Conservation (phyloP, 352 stramenopile genomes). For the Globisporangium irregulare region DNA sequence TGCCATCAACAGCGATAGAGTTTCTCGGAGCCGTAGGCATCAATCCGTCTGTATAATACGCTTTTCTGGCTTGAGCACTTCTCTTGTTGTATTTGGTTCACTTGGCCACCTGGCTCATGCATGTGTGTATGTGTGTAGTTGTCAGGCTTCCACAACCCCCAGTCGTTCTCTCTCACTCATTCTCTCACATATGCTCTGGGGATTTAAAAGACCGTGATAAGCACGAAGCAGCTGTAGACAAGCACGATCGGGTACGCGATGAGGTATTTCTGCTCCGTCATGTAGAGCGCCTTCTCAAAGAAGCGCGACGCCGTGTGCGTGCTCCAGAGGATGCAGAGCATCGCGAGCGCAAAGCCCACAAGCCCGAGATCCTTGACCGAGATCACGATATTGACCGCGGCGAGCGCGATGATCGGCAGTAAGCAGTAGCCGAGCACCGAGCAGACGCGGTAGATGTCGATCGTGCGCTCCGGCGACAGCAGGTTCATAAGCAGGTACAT, state of each 20-base stretch:
- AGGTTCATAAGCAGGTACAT: slow-evolving; percentile 97
- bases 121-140: not conserved
- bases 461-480: slow-evolving; percentile 79
- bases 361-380: slow-evolving; percentile 75
- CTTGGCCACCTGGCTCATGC: not conserved
- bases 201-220: slow-evolving; percentile 97
- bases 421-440: slow-evolving; percentile 97
- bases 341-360: slow-evolving; percentile 83
- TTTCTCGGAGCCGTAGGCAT: no score
- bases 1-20: no score
- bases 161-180: not conserved
- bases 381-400: slow-evolving; percentile 91
- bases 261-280: slow-evolving; percentile 96
- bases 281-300: slow-evolving; percentile 94
- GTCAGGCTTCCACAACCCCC: not conserved
- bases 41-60: no score
- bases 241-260: slow-evolving; percentile 97
- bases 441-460: slow-evolving; percentile 93
- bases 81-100: not conserved
- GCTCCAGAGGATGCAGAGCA: slow-evolving; percentile 92
- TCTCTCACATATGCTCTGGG: not conserved
- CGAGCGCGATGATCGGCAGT: slow-evolving; percentile 95
- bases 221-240: slow-evolving; percentile 97
- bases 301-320: slow-evolving; percentile 93
- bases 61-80: not conserved